Base-by-base conservation (phyloP, 164 flowering plant species). In the Nelumbo lutea region DNA sequence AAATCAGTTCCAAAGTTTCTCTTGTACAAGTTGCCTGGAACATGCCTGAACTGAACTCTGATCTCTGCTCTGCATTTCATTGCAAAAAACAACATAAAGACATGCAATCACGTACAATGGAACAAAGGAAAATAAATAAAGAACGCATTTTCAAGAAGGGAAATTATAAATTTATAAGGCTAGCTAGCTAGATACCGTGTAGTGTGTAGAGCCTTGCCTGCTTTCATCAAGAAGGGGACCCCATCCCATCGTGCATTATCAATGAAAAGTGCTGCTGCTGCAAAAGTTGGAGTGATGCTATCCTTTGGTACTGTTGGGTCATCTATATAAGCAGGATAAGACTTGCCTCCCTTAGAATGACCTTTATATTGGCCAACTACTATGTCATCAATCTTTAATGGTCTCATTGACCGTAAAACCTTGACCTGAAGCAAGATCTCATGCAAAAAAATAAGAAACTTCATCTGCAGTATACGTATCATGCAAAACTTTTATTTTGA, bases 221-320 rank as follows among this genome's bases (percentile, higher is more conserved):
- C 98, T 79, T 87, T 90, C 88, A 92, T 92, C 57, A 92, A 74
- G 75, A 92, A 90, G 55, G 98, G 98, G 59, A 92, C 98, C 13
- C 98, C 96, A 77, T 92, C 98, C 98, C 98, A 92, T 69, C 98
- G 74, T 15, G 96, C 93, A 77, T 92, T 92, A 63, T 90, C 76
- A 5, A 92, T 87, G 72, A 86, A 88, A 15, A 92, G 78, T 5
- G 96, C 95, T 48, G 95, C 91, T 4, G 96, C 96, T 10, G 90
- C 88, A 74, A 87, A 92, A 44, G 98, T 92, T 6, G 95, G 88
- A 15, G 95, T 90, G 7, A 86, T 74, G 72, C 91, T 88, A 71
- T 72, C 75, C 11, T 83, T 86, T 2, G 89, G 88, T 47, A 88
- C 85, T 2, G 90, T 87, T 58, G 89, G 85, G 57, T 88, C 93